These are phyloP conservation scores for Corymbia citriodora DNA, from an alignment of 441 rosid genomes.

Conservation along the genomic window DNA sequence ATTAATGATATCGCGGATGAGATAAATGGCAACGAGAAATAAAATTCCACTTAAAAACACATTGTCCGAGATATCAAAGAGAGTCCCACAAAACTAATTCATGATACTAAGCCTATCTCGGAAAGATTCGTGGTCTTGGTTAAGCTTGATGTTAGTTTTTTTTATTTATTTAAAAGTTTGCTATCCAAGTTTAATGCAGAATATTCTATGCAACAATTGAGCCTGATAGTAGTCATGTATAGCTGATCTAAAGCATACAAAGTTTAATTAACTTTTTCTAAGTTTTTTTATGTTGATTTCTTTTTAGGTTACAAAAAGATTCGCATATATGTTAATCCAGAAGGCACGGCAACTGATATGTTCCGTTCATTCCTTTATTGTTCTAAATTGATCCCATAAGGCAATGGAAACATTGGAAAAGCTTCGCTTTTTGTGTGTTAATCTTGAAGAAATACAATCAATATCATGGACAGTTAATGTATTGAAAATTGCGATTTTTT, in stretches of 20 bases:
- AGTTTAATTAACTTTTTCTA: no score
- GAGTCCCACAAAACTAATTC: not conserved
- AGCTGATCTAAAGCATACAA: no score
- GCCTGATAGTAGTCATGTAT: not conserved
- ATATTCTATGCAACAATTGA: not conserved
- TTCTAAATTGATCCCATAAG: not conserved
- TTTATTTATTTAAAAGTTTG: fast-evolving
- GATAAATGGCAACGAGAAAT: not conserved
- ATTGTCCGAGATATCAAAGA: not conserved
- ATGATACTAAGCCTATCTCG: not conserved
- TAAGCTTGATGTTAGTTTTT: not conserved
- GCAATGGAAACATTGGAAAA: not conserved
- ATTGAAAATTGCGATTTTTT: not conserved
- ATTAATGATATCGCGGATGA: not conserved
- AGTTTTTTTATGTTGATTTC: not conserved
- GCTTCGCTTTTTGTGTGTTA: not conserved
- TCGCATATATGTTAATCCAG: fast-evolving
- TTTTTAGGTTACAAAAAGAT: not conserved
- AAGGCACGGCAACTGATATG: not conserved
- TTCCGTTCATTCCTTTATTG: not conserved
- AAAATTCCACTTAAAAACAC: not conserved
- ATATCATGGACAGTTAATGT: not conserved
- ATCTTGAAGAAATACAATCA: not conserved
- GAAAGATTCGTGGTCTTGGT: not conserved
- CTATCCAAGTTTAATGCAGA: not conserved